These are phyloP conservation scores for Entonaema liquescens DNA, from an alignment of 495 filamentous ascomycete genomes.

Conservation along the genomic window DNA sequence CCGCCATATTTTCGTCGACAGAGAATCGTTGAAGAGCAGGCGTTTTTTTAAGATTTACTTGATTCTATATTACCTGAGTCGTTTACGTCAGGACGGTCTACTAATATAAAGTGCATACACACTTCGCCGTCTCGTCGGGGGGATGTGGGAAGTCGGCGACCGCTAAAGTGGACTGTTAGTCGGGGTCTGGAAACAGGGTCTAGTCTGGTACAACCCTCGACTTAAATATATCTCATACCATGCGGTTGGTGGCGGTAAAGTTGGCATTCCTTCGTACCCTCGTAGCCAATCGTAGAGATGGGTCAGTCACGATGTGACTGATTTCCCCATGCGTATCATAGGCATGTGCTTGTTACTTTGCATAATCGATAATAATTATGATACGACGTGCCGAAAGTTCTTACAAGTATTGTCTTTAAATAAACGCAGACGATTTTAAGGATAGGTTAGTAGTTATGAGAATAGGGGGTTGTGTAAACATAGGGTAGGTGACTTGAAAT, in stretches of 20 bases:
- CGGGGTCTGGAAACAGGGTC: not conserved
- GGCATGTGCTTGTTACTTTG: not conserved
- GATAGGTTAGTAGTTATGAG: not conserved
- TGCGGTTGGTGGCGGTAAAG: conserved; percentile 24
- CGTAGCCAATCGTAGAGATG: conserved; percentile 21
- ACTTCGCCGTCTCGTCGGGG: conserved; percentile 5
- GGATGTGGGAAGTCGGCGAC: conserved; percentile 5
- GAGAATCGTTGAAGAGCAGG: conserved; percentile 9
- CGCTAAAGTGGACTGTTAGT: conserved; percentile 21
- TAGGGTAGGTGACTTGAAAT: too few relatives aligned
- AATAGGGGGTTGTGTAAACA: too few relatives aligned
- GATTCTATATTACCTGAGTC: not conserved
- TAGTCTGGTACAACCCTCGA: conserved; percentile 10
- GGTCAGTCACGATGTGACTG: conserved; percentile 2
- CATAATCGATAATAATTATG: not conserved
- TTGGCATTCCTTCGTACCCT: not conserved
- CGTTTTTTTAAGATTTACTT: conserved; percentile 5
- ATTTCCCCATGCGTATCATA: conserved; percentile 9
- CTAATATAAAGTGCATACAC: conserved; percentile 11
- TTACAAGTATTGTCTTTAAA: not conserved
- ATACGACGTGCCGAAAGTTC: not conserved
- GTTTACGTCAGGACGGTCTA: conserved; percentile 2
- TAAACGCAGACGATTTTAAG: too few relatives aligned
- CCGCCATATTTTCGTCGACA: conserved; percentile 25
- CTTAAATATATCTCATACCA: conserved; percentile 22